These are phyloP conservation scores for Globisporangium radiosum DNA, from an alignment of 352 stramenopile genomes.

Conservation along the genomic window DNA sequence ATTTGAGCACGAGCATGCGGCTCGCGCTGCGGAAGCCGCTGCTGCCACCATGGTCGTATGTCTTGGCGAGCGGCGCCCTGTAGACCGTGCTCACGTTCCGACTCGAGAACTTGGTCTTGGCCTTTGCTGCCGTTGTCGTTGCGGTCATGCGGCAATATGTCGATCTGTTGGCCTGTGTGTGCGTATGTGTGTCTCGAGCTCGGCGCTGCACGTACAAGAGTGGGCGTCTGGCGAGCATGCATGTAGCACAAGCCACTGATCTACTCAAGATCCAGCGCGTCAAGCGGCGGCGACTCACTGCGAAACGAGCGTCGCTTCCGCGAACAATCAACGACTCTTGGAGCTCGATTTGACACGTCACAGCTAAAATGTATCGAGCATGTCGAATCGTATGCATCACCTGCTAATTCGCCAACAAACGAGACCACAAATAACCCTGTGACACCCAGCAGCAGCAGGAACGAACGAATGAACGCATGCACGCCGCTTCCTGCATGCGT, in stretches of 20 bases:
- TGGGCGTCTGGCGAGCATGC: background rate
- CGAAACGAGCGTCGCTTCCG: background rate
- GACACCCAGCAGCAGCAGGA: too few species aligned
- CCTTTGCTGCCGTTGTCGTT: slow-evolving; percentile 35
- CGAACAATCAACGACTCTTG: background rate
- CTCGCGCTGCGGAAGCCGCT: slow-evolving; percentile 15
- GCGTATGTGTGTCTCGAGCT: background rate
- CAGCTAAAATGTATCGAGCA: too few species aligned
- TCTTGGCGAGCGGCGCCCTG: slow-evolving; percentile 43
- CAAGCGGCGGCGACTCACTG: background rate
- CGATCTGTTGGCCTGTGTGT: background rate
- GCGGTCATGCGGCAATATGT: slow-evolving; percentile 26
- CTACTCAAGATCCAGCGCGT: background rate
- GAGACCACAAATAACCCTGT: too few species aligned
- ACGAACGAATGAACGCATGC: too few species aligned
- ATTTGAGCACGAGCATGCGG: slow-evolving; percentile 52
- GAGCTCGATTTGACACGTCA: background rate
- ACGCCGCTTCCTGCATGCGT: too few species aligned
- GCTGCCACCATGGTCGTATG: slow-evolving; percentile 20
- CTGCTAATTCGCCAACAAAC: too few species aligned
- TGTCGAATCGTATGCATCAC: too few species aligned
- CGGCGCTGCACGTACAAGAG: background rate
- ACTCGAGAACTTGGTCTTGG: slow-evolving; percentile 66
- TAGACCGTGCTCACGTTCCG: slow-evolving; percentile 68
- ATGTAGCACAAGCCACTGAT: background rate